Base-by-base conservation (phyloP, 1,139 yeast species). In the Saccharomyces pastorianus region DNA sequence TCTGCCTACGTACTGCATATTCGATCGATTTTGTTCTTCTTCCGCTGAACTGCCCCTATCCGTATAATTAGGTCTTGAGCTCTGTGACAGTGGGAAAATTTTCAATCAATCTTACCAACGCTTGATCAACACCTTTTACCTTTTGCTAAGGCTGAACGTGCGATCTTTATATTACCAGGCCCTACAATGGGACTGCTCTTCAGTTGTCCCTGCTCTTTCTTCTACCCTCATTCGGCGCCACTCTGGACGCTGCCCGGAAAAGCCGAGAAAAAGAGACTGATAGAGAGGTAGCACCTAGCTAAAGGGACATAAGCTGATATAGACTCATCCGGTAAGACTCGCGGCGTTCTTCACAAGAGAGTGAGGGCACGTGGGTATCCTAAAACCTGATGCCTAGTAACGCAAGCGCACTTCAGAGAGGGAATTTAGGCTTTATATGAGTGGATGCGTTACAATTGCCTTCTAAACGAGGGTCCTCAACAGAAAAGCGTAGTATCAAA, bases 1-100 rank as follows among this genome's bases (percentile, higher is more conserved):
- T 69, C 95, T 80, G 20, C 96, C 97, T 59, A 91, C 95, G 84
- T 90, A 91, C 71, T 91, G 98, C 99, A 91, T 91, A 50, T 48
- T 53, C 23, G 3, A 38, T 11, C 44, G 31, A n/a, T 7, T 23
- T 2, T 27, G 32, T 26, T 28, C 25, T 8, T 17, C 44, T 38
- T 38, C 44, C 3, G 23, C 23, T 20, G 23, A 3, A 20, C 23
- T 4, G 23, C 3, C 23, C 23, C 23, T 20, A 20, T 20, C 23
- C 23, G 23, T 20, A 20, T 20, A 6, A 25, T 9, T 17, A 25
- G 9, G 11, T 20, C 6, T 9, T 20, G 23, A 20, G 3, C 44
- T 13, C 25, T 11, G 20, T 17, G 6, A 38, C 25, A 38, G 9
- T 5, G 25, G 23, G 4, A 7, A 3, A 17, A 2, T 8, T 11